These are phyloP conservation scores for Hypseocharis bilobata DNA, from an alignment of 441 rosid genomes.

Conservation along the genomic window DNA sequence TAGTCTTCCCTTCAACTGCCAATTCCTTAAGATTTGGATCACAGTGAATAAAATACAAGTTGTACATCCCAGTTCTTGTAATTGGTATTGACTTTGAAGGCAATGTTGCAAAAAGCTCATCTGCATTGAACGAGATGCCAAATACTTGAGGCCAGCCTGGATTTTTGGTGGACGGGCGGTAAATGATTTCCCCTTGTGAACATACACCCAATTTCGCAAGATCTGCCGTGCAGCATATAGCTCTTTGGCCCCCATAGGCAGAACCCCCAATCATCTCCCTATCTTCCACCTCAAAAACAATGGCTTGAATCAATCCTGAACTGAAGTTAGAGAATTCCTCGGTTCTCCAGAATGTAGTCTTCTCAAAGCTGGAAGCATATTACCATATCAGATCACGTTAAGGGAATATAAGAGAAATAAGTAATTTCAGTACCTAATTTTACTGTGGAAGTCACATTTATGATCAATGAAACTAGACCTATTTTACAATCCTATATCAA, in stretches of 20 bases:
- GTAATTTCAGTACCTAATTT: neutral
- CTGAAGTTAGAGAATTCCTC: conserved; percentile 41
- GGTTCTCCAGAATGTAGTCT: conserved; percentile 54
- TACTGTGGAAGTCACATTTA: no score
- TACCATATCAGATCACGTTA: conserved; percentile 12
- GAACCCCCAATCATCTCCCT: conserved; percentile 84
- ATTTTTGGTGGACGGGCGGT: conserved; percentile 55
- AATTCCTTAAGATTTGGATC: conserved; percentile 60
- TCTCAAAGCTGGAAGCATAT: conserved; percentile 55
- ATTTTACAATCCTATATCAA: no score
- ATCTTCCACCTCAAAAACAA: conserved; percentile 80
- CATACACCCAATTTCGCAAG: conserved; percentile 83
- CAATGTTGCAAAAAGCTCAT: conserved; percentile 39
- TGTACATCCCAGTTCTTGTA: conserved; percentile 85
- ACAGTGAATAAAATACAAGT: conserved; percentile 84
- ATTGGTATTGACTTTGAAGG: conserved; percentile 49
- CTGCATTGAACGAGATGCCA: conserved; percentile 43
- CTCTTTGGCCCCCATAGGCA: conserved; percentile 95
- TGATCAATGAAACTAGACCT: no score
- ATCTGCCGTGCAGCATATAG: conserved; percentile 84
- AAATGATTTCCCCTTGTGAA: conserved; percentile 61
- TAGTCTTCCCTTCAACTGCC: conserved; percentile 63
- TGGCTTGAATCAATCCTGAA: conserved; percentile 52
- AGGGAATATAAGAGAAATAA: conserved; percentile 2
- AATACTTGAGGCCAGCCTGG: conserved; percentile 73